phyloP scores from a whole-genome alignment of 257 asterid species.

The Solanum megistacrolobum region DNA sequence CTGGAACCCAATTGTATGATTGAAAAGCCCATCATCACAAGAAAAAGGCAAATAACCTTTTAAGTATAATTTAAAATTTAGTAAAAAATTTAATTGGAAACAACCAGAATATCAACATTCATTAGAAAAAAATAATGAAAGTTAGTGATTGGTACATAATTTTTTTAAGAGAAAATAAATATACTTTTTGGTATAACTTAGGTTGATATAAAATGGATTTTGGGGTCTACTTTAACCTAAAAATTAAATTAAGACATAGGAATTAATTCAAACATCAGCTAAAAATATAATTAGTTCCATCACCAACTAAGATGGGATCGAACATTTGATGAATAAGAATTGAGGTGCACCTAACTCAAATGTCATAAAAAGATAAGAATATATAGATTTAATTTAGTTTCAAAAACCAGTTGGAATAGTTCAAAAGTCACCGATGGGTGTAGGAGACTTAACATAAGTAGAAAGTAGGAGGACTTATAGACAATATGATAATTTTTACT shows the following conservation, averaged over 20 bases:
- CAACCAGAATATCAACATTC: not conserved
- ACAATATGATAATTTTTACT: not conserved
- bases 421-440: not conserved
- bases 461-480: not conserved
- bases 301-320: not conserved
- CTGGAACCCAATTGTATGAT: not conserved
- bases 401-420: not conserved
- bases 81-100: not conserved
- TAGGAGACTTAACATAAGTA: not conserved
- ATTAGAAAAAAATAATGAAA: not conserved
- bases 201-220: not conserved
- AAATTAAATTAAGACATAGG: not conserved
- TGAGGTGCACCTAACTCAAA: not conserved
- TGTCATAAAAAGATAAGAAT: not conserved
- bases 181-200: not conserved
- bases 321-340: not conserved
- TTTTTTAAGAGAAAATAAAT: not conserved
- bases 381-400: too few species aligned
- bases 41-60: not conserved
- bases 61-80: not conserved
- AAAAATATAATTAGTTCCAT: not conserved
- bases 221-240: not conserved
- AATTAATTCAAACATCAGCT: not conserved
- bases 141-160: not conserved
- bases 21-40: not conserved